Evolutionary conservation across 176 grass and related monocot species (phyloP).

Genomic region (Ampelocalamus luodianensis): DNA sequence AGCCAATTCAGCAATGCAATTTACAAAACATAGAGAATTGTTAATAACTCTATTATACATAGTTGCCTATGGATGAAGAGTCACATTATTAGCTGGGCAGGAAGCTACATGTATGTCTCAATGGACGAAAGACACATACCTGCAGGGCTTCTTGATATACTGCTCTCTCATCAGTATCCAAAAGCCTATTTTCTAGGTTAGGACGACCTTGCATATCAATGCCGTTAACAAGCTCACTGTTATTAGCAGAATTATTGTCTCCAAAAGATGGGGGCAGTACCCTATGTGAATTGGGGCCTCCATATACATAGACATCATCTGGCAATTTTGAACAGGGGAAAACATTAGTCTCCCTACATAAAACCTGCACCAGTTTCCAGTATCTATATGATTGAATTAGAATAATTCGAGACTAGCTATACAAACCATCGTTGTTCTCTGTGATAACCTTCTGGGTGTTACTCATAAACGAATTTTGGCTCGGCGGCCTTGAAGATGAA

Average conservation of each 20-base stretch:
- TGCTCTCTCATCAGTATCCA: constrained; percentile 77
- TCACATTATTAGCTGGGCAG: constrained; percentile 35
- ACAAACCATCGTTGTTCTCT: constrained; percentile 46
- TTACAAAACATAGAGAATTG: background rate
- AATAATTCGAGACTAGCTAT: constrained; percentile 15
- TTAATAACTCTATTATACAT: background rate
- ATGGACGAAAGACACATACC: constrained; percentile 54
- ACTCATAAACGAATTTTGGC: constrained; percentile 27
- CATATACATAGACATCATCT: constrained; percentile 74
- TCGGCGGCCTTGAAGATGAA: constrained; percentile 47
- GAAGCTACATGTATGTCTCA: constrained; percentile 21
- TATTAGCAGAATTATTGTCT: constrained; percentile 44
- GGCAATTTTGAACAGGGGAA: constrained; percentile 32
- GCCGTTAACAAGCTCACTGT: constrained; percentile 32
- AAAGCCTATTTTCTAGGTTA: constrained; percentile 60
- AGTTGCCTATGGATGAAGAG: background rate
- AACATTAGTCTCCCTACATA: constrained; percentile 6
- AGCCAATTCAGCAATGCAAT: constrained; percentile 15
- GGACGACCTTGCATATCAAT: constrained; percentile 57
- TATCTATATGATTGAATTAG: constrained; percentile 7
- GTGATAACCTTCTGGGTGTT: constrained; percentile 17
- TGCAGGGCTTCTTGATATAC: constrained; percentile 96
- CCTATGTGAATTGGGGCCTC: constrained; percentile 53
- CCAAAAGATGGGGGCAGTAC: constrained; percentile 62
- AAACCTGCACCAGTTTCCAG: background rate